Evolutionary conservation across 257 asterid species (phyloP), one percentile per base, ranked within the genome.

Genomic region (Penstemon davidsonii): DNA sequence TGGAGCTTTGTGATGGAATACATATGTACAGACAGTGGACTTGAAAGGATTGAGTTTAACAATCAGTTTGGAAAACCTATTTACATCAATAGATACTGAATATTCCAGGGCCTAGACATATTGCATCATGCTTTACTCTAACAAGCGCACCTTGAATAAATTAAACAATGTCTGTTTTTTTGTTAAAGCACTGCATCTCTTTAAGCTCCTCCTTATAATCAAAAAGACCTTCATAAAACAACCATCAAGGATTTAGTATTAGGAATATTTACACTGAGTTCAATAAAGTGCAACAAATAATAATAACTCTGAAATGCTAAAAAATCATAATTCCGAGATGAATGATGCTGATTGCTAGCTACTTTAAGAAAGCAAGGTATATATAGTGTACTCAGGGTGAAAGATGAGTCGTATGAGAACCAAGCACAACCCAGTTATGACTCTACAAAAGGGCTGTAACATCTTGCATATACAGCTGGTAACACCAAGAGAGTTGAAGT

Each of bases 151-250:
- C 98, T 90, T 90, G 84, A 90, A 90, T 79, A 93, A 82, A 82
- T 88, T 88, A 83, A 83, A 90, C 80, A 93, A 75, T 65, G 98
- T 93, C 81, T 88, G 96, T 69, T 59, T 86, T 77, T 81, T 90
- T 39, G 98, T 93, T 81, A 90, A 84, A 79, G 97, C 96, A 75
- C 95, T 90, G 83, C 98, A 93, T 75, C 98, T 80, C 89, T 93
- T 93, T 75, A 93, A 84, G 82, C 85, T 93, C 85, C 97, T 85
- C 81, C 95, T 83, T 68, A 93, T 93, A 62, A 86, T 85, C 77
- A 86, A 80, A 81, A 90, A 93, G 77, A 83, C 89, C 98, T 92
- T 69, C 80, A 81, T 62, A 69, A 68, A 60, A 73, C 53, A 79
- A 58, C 45, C 70, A 74, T 53, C 56, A 50, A 75, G 55, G 60